Evolutionary conservation across 129 eudicot genomes (phyloP), one percentile per base, ranked within the genome.

Genomic region (Solidago caesia): DNA sequence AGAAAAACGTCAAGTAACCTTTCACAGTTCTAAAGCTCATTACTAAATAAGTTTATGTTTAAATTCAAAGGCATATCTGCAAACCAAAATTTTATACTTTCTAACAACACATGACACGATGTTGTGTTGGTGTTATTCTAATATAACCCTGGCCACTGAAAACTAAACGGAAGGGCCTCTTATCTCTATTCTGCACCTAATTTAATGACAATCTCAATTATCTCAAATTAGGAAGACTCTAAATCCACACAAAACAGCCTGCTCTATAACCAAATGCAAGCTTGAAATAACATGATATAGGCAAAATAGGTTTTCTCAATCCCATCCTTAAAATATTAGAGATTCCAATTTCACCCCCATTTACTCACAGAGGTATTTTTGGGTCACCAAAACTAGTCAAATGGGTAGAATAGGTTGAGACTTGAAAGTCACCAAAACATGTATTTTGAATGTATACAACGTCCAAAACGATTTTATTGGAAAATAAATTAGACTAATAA

Each of bases 1-100:
- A 88, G 83, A 88, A 91, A 90, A 87, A 87, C 80, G 87, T 91
- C 91, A 91, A 94, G 91, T 81, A 82, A 82, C 89, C 87, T 83
- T 87, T 80, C 58, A 91, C 87, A 94, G 79, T 80, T 90, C 82
- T 71, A 78, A 80, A 83, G 70, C 83, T 86, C 64, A 86, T 84
- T 67, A 78, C 81, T 76, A 72, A 67, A 73, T 72, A 56, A 77
- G 71, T 84, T 81, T 42, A 80, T 70, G 77, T 77, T 74, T 67
- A 42, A 27, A 68, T 15, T 70, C 13, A 73, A 6, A 44, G 33
- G 67, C 27, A 52, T 57, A 73, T 84, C 64, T 67, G 29, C 29
- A 56, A 55, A 55, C 25, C 7, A 55, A 4, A 55, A 0, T 2
- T 56, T 56, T 56, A n/a, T 56, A 16, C 61, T 56, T 56, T 56